Evolutionary conservation across 208 protist species (phyloP).

Genomic region (Leishmania aethiopica): DNA sequence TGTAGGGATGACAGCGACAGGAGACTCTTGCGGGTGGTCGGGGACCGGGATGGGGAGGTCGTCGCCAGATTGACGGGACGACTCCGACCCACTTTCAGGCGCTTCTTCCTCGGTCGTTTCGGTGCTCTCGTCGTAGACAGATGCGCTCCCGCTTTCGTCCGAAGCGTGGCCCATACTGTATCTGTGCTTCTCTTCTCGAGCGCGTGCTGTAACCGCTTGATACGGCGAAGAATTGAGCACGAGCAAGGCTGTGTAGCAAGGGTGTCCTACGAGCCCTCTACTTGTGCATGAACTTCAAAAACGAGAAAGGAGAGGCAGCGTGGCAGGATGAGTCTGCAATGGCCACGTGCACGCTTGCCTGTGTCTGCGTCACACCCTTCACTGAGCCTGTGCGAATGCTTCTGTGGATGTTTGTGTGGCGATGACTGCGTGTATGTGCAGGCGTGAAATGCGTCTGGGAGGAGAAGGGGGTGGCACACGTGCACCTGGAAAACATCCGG

Average conservation of each 20-base stretch:
- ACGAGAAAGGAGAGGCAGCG: not conserved
- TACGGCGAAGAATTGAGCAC: not conserved
- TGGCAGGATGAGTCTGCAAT: not conserved
- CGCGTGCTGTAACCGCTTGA: not conserved
- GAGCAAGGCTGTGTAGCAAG: not conserved
- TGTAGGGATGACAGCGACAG: not conserved
- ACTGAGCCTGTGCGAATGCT: not conserved
- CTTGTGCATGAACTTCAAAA: not conserved
- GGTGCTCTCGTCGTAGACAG: slow-evolving; percentile 27
- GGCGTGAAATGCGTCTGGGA: not conserved
- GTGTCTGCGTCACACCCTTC: not conserved
- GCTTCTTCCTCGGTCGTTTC: slow-evolving; percentile 22
- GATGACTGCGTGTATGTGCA: not conserved
- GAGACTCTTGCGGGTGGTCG: not conserved
- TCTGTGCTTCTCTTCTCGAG: not conserved
- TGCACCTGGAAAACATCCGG: not conserved
- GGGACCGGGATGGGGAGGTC: slow-evolving; percentile 24
- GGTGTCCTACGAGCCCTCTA: not conserved
- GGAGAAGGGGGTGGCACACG: no score
- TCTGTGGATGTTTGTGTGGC: not conserved
- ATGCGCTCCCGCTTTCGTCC: slow-evolving; percentile 22
- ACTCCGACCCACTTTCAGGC: slow-evolving; percentile 5
- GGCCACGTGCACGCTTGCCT: not conserved
- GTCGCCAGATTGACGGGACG: not conserved
- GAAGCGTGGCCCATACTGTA: slow-evolving; percentile 16